Evolutionary conservation across 2,329 filamentous ascomycete species (phyloP).

Genomic region (Colletotrichum shisoi): DNA sequence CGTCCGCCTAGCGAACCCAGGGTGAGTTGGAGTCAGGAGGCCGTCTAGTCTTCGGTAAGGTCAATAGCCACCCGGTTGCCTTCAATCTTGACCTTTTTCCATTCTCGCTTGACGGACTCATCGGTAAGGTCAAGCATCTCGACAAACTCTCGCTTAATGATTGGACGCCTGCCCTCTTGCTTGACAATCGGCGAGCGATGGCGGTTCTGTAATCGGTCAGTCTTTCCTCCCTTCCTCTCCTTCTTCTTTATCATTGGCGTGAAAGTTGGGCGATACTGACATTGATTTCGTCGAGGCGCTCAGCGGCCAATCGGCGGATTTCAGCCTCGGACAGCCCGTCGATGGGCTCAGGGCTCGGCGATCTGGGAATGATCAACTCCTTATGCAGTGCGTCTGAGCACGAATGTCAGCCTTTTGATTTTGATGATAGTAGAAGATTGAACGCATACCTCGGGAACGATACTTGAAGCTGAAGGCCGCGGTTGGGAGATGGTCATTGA

Average conservation of each 20-base stretch:
- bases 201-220: constrained; percentile 2
- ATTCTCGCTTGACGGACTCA: constrained; percentile 31
- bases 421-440: background rate
- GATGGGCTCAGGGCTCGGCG: constrained; percentile 37
- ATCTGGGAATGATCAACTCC: constrained; percentile 40
- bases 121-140: constrained; percentile 37
- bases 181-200: constrained; percentile 27
- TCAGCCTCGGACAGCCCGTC: constrained; percentile 30
- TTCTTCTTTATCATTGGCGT: too few relatives aligned
- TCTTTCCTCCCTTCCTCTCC: too few relatives aligned
- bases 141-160: constrained; percentile 34
- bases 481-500: constrained; percentile 21
- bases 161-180: constrained; percentile 16
- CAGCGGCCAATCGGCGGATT: constrained; percentile 34
- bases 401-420: background rate
- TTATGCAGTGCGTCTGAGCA: constrained; percentile 40
- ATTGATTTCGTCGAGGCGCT: constrained; percentile 33
- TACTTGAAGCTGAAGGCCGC: constrained; percentile 43
- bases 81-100: constrained; percentile 38
- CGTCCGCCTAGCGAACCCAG: background rate
- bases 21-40: background rate
- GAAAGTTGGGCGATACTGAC: constrained; percentile 14
- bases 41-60: constrained; percentile 38
- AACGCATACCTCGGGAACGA: constrained; percentile 40
- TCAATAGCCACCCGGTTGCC: constrained; percentile 33